A percentile compares a stretch with the other conserved stretches of the same genome.
Conservation (phyloP, 2,329 filamentous ascomycete species). For the Phialophora macrospora region DNA sequence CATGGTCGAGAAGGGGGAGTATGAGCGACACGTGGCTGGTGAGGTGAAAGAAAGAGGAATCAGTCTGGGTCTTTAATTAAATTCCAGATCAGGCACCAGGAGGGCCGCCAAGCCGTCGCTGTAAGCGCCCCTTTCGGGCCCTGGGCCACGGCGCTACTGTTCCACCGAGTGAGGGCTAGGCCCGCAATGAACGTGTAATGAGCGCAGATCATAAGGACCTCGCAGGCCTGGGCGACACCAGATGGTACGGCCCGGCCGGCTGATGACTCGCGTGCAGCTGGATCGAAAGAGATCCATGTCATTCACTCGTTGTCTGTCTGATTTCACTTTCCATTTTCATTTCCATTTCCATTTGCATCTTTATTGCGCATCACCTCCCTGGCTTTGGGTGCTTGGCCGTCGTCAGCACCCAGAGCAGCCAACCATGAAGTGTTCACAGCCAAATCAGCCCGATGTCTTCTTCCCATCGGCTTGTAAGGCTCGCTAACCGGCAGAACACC, state of each 20-base stretch:
- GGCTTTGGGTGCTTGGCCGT: background rate
- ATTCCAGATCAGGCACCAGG: background rate
- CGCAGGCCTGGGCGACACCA: background rate
- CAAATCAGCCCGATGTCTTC: background rate
- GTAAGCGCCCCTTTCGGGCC: background rate
- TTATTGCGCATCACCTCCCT: background rate
- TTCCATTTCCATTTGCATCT: background rate
- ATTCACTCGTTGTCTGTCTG: background rate
- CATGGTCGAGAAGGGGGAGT: conserved; percentile 12
- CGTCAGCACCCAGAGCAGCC: background rate
- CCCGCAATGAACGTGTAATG: background rate
- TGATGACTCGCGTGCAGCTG: too few relatives aligned
- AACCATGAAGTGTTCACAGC: background rate
- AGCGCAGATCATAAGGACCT: background rate
- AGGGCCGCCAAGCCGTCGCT: background rate
- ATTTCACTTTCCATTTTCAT: background rate
- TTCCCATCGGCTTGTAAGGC: background rate
- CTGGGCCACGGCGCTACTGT: too few relatives aligned
- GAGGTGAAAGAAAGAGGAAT: background rate
- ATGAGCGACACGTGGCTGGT: background rate
- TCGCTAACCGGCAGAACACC: background rate
- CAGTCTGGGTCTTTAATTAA: background rate
- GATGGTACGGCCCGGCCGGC: too few relatives aligned
- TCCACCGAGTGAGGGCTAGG: background rate
- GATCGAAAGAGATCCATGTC: background rate